A percentile compares a stretch with the other conserved stretches of the same genome.
Evolutionary conservation across 176 grass and related monocot species (phyloP).

Genomic region (Elymus sibiricus): DNA sequence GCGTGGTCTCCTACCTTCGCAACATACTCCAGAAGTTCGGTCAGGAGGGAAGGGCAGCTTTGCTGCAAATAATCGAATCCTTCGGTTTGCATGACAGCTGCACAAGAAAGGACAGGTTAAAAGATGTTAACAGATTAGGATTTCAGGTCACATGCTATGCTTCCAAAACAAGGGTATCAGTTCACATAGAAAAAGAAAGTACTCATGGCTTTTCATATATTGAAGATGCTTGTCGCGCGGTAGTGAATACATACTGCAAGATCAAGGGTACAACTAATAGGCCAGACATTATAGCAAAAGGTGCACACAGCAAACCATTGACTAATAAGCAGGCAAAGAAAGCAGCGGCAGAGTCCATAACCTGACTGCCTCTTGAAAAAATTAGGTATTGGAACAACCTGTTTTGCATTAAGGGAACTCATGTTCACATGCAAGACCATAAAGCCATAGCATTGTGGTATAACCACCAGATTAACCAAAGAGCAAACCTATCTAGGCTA

Average conservation of each 20-base stretch:
- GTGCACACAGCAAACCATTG: neutral
- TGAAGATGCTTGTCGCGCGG: neutral
- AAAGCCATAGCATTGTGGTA: neutral
- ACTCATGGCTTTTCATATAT: neutral
- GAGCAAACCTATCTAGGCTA: neutral
- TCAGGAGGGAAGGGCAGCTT: constrained; percentile 89
- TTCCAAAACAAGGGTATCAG: neutral
- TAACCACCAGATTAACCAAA: neutral
- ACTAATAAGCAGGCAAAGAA: neutral
- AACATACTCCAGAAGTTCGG: constrained; percentile 92
- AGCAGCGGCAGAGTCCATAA: neutral
- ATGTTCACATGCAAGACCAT: neutral
- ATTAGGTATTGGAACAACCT: neutral
- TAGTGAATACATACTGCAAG: neutral
- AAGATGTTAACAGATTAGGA: neutral
- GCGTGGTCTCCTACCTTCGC: constrained; percentile 77
- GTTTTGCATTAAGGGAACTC: neutral
- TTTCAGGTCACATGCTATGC: neutral
- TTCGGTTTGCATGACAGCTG: constrained; percentile 99
- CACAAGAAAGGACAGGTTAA: constrained; percentile 21
- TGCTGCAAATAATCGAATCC: constrained; percentile 97
- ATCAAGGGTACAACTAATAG: neutral
- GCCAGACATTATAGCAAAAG: neutral
- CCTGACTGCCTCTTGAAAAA: neutral
- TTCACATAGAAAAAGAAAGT: neutral